Conservation (phyloP, 2,329 filamentous ascomycete species). For the Onygenales sp. region DNA sequence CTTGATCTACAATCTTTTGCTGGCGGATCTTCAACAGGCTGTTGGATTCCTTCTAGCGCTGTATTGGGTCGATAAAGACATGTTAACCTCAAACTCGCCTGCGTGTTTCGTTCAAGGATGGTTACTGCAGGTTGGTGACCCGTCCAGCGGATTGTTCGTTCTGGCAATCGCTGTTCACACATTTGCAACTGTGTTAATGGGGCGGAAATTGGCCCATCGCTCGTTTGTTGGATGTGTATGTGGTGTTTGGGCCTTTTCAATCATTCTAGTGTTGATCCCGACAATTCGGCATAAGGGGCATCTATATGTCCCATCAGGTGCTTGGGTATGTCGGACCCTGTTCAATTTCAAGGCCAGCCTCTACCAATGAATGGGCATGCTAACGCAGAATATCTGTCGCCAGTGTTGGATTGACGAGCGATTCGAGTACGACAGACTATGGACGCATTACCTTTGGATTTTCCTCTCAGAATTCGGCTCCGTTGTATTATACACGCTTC, state of each 20-base stretch:
- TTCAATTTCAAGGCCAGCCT: neutral
- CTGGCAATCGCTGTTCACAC: constrained; percentile 47
- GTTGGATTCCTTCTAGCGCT: constrained; percentile 41
- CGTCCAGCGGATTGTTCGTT: constrained; percentile 44
- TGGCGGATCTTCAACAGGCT: constrained; percentile 45
- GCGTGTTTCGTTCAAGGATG: constrained; percentile 43
- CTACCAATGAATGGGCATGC: neutral
- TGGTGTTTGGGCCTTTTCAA: constrained; percentile 37
- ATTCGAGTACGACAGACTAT: constrained; percentile 38
- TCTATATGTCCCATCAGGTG: constrained; percentile 40
- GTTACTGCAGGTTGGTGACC: constrained; percentile 44
- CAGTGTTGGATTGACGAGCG: constrained; percentile 43
- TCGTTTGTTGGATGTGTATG: constrained; percentile 36
- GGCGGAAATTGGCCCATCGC: constrained; percentile 36
- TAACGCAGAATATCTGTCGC: constrained; percentile 1
- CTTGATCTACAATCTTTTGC: constrained; percentile 44
- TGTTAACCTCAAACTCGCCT: constrained; percentile 34
- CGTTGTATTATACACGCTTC: constrained; percentile 38
- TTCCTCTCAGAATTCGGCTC: constrained; percentile 45
- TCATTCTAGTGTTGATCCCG: constrained; percentile 39
- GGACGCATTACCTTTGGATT: constrained; percentile 46
- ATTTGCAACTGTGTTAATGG: constrained; percentile 39
- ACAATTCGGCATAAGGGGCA: constrained; percentile 31
- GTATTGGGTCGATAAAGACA: constrained; percentile 36
- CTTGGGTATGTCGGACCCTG: constrained; percentile 34